These are phyloP conservation scores for Cercophora newfieldiana DNA, from an alignment of 495 filamentous ascomycete species.

Conservation along the genomic window DNA sequence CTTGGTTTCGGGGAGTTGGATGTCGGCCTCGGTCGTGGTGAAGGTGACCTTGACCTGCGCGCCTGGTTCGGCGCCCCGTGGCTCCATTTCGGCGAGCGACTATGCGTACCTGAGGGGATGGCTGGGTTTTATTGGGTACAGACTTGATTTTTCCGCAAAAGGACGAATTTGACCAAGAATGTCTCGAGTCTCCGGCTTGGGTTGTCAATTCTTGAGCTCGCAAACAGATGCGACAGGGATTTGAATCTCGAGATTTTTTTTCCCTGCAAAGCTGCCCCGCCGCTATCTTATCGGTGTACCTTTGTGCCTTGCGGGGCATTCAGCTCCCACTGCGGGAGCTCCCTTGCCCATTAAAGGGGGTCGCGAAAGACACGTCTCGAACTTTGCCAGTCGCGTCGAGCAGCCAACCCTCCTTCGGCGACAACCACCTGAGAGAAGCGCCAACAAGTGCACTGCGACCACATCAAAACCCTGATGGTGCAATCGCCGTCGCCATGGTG, in stretches of 20 bases:
- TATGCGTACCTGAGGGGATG: not conserved
- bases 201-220: not conserved
- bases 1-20: slow-evolving; percentile 57
- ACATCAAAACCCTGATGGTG: not conserved
- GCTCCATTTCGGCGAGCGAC: slow-evolving; percentile 28
- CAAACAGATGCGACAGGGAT: slow-evolving; percentile 14
- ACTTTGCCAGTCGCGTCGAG: slow-evolving; percentile 3
- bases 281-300: slow-evolving; percentile 35
- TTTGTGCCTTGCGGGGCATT: slow-evolving; percentile 23
- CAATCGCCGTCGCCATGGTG: slow-evolving; percentile 25
- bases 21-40: slow-evolving; percentile 55
- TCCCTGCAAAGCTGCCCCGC: slow-evolving; percentile 32
- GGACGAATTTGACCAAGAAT: not conserved
- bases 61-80: slow-evolving; percentile 29
- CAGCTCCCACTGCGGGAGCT: not conserved
- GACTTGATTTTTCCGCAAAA: not conserved
- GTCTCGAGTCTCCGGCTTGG: not conserved
- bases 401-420: not conserved
- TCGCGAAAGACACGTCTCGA: slow-evolving; percentile 11
- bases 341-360: not conserved
- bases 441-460: not conserved
- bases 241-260: slow-evolving; percentile 29
- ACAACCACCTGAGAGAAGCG: not conserved
- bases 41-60: slow-evolving; percentile 56
- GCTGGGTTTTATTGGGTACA: not conserved